Evolutionary conservation across 2,329 filamentous ascomycete species (phyloP).

Genomic region (Pseudogymnoascus sp.): DNA sequence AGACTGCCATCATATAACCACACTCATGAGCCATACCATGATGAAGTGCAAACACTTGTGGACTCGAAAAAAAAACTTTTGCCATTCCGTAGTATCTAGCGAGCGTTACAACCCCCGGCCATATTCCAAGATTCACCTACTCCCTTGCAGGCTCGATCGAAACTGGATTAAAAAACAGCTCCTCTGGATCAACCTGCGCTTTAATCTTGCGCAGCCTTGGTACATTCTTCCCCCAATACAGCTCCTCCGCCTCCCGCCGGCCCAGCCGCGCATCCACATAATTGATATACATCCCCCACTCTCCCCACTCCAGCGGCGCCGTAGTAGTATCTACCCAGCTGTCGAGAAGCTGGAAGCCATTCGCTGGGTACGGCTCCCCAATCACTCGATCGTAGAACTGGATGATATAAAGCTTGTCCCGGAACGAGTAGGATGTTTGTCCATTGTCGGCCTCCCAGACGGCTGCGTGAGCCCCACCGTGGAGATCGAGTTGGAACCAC

Average conservation of each 20-base stretch:
- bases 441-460: constrained; percentile 33
- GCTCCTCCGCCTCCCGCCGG: background rate
- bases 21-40: background rate
- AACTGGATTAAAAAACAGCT: background rate
- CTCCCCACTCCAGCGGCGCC: background rate
- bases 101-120: background rate
- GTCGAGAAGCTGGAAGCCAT: background rate
- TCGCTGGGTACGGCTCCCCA: constrained; percentile 19
- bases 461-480: constrained; percentile 45
- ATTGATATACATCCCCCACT: background rate
- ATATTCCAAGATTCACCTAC: background rate
- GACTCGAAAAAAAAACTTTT: background rate
- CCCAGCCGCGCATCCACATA: background rate
- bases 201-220: background rate
- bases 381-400: constrained; percentile 51
- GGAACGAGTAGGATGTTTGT: constrained; percentile 52
- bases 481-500: constrained; percentile 55
- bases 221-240: background rate
- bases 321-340: background rate
- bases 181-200: background rate
- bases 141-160: background rate
- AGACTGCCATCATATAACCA: background rate
- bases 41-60: background rate
- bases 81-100: background rate
- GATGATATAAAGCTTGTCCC: constrained; percentile 55